Percentiles rank a stretch among this genome's conserved stretches.
Conservation (phyloP, 2,329 filamentous ascomycete species). For the Hypoxylon sp. region DNA sequence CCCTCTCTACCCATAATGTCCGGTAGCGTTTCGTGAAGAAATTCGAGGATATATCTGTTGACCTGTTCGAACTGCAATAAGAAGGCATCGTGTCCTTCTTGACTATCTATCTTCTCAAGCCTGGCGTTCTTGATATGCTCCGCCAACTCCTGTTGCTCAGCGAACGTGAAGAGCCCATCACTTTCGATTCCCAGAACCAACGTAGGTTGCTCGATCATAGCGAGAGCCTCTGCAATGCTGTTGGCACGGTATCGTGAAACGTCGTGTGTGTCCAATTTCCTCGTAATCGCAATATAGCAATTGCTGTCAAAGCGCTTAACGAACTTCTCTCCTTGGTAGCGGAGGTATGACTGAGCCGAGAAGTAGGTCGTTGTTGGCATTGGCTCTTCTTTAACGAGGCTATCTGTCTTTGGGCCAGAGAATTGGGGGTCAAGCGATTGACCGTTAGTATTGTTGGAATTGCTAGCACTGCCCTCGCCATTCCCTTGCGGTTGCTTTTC, state of each 20-base stretch:
- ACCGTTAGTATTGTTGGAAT: slow-evolving; percentile 41
- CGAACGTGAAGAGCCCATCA: slow-evolving; percentile 96
- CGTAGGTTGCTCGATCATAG: slow-evolving; percentile 87
- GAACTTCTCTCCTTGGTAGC: slow-evolving; percentile 97
- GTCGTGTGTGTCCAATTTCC: slow-evolving; percentile 97
- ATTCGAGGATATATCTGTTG: slow-evolving; percentile 87
- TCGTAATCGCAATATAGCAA: slow-evolving; percentile 98
- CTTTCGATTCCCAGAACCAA: slow-evolving; percentile 95
- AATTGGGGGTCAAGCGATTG: slow-evolving; percentile 75
- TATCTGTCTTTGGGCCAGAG: slow-evolving; percentile 71
- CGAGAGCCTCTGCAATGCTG: slow-evolving; percentile 80
- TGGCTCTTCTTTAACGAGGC: slow-evolving; percentile 66
- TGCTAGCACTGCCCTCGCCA: slow-evolving; percentile 43
- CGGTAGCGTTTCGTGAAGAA: slow-evolving; percentile 85
- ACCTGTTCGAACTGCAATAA: slow-evolving; percentile 97
- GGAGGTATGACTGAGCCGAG: slow-evolving; percentile 96
- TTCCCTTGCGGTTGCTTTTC: slow-evolving; percentile 44
- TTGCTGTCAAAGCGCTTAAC: slow-evolving; percentile 98
- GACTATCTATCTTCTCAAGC: slow-evolving; percentile 89
- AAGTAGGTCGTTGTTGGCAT: slow-evolving; percentile 85
- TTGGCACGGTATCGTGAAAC: slow-evolving; percentile 83
- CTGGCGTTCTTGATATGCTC: slow-evolving; percentile 82
- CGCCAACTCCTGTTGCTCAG: slow-evolving; percentile 94
- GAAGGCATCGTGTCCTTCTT: slow-evolving; percentile 97
- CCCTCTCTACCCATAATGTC: slow-evolving; percentile 85